Percentiles rank a stretch among this genome's conserved stretches.
Conservation (phyloP, 1,284 basidiomycete genomes). For the Ustilago trichophora region DNA sequence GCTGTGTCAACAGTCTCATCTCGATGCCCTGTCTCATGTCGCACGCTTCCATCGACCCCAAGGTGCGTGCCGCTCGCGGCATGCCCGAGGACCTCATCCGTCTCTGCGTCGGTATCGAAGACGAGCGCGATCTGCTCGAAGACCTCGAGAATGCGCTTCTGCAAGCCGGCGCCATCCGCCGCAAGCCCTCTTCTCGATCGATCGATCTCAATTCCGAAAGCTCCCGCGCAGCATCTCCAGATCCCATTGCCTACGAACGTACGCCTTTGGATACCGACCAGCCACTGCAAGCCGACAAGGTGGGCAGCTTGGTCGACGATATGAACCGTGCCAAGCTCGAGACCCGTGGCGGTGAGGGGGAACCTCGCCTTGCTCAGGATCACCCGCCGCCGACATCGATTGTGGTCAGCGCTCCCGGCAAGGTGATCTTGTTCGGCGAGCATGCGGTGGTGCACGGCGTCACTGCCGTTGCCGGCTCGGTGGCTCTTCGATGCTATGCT, state of each 20-base stretch:
- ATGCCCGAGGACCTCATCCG: constrained; percentile 97
- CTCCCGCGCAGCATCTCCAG: constrained; percentile 43
- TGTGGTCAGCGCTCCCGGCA: constrained; percentile 77
- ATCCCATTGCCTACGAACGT: constrained; percentile 33
- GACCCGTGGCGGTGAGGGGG: constrained; percentile 58
- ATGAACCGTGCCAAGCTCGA: constrained; percentile 53
- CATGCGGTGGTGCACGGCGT: constrained; percentile 98
- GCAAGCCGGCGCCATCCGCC: constrained; percentile 83
- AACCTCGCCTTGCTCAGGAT: constrained; percentile 16
- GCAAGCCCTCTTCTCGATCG: constrained; percentile 14
- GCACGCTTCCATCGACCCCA: constrained; percentile 96
- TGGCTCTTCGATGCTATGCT: constrained; percentile 94
- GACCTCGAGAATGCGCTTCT: constrained; percentile 93
- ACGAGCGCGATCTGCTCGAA: constrained; percentile 88
- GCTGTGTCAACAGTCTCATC: constrained; percentile 96
- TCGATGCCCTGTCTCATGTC: constrained; percentile 99
- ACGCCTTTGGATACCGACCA: constrained; percentile 34
- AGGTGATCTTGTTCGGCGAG: constrained; percentile 97
- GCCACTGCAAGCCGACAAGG: constrained; percentile 21
- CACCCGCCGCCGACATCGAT: constrained; percentile 48
- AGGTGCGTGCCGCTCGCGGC: constrained; percentile 87
- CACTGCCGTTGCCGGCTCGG: constrained; percentile 92
- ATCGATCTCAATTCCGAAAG: constrained; percentile 6
- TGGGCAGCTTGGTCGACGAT: constrained; percentile 45
- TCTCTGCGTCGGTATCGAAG: constrained; percentile 97